Conservation (phyloP, 768 basidiomycete species). For the Trametes punicea region DNA sequence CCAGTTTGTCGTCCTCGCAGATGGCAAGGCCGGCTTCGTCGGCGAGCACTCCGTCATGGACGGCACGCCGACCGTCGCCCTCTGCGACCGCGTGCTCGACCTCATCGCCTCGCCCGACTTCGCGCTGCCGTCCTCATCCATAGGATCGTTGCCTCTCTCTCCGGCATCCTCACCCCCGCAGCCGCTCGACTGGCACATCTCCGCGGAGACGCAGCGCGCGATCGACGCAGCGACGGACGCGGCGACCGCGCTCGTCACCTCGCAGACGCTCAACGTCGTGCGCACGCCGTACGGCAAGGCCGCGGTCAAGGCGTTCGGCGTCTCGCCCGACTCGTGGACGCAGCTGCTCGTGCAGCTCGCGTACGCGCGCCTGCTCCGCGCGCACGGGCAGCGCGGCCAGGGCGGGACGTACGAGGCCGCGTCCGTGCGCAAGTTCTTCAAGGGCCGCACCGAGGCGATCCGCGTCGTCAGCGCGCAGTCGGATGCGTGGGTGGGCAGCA, state of each 20-base stretch:
- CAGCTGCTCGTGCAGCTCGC: constrained; percentile 92
- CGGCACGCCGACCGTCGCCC: constrained; percentile 74
- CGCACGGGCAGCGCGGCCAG: constrained; percentile 41
- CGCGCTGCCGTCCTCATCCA: constrained; percentile 48
- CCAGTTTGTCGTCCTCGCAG: constrained; percentile 84
- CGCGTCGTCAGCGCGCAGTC: constrained; percentile 75
- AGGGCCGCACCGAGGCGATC: constrained; percentile 94
- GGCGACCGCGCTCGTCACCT: constrained; percentile 53
- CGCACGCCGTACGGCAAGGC: constrained; percentile 81
- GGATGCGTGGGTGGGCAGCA: constrained; percentile 72
- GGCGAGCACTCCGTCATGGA: constrained; percentile 95
- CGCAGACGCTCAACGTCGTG: constrained; percentile 60
- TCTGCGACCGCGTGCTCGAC: constrained; percentile 68
- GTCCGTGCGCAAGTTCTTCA: constrained; percentile 81
- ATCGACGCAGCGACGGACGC: constrained; percentile 55
- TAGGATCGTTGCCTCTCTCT: constrained; percentile 4
- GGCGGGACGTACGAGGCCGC: constrained; percentile 95
- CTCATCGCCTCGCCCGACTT: constrained; percentile 58
- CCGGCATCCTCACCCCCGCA: constrained; percentile 22
- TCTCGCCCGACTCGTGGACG: constrained; percentile 94
- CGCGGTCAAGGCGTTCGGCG: constrained; percentile 79
- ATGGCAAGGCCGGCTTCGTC: constrained; percentile 78
- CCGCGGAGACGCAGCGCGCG: constrained; percentile 43
- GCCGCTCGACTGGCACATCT: constrained; percentile 50
- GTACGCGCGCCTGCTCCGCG: constrained; percentile 64